Evolutionary conservation across 2,329 filamentous ascomycete genomes (phyloP).

Genomic region (Fusarium sp.): DNA sequence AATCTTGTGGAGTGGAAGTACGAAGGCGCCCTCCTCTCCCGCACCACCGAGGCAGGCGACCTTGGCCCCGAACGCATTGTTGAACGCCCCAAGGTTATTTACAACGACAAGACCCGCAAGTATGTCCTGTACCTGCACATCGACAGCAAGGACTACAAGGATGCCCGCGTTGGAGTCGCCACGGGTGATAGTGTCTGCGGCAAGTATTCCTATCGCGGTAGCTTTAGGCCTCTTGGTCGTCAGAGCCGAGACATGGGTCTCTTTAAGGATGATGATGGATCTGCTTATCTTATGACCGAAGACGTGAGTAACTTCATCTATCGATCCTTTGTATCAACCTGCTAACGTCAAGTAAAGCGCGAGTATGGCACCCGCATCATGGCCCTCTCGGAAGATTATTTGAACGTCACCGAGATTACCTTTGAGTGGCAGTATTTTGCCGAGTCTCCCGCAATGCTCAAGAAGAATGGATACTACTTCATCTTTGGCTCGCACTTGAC

Average conservation of each 20-base stretch:
- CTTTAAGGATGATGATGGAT: constrained; percentile 68
- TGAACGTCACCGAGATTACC: constrained; percentile 60
- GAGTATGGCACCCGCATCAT: constrained; percentile 69
- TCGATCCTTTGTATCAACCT: too few relatives aligned
- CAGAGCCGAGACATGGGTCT: background rate
- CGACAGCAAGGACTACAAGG: constrained; percentile 70
- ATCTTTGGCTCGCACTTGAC: constrained; percentile 72
- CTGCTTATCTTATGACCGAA: constrained; percentile 71
- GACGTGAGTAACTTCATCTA: constrained; percentile 59
- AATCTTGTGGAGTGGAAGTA: constrained; percentile 75
- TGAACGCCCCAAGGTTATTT: constrained; percentile 76
- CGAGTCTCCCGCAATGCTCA: constrained; percentile 73
- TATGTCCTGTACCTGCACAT: constrained; percentile 80
- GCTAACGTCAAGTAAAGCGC: constrained; percentile 49
- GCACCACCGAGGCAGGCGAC: constrained; percentile 57
- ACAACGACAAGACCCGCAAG: constrained; percentile 71
- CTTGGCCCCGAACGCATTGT: constrained; percentile 72
- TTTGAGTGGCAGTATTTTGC: constrained; percentile 67
- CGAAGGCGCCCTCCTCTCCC: constrained; percentile 68
- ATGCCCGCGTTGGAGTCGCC: constrained; percentile 75
- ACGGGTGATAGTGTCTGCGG: constrained; percentile 71
- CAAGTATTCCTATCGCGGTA: constrained; percentile 59
- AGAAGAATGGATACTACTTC: constrained; percentile 70
- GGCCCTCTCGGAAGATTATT: constrained; percentile 67
- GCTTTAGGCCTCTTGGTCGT: constrained; percentile 47